phyloP scores from a whole-genome alignment of 306 rosid species.

The Corylus avellana region DNA sequence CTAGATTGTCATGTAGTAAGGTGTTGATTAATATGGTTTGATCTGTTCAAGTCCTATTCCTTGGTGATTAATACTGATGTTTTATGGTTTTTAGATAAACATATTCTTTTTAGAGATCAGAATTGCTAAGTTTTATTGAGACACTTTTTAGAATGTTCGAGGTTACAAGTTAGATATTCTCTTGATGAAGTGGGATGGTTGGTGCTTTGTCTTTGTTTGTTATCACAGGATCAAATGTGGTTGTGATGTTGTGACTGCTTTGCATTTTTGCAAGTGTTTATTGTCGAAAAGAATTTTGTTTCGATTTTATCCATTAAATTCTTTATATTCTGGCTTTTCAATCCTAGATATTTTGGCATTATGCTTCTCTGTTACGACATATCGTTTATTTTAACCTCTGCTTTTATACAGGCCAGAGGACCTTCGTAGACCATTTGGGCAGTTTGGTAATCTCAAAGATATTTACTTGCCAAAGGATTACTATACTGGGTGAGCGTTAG shows the following conservation, averaged over 20 bases:
- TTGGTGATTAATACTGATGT: too few relatives aligned
- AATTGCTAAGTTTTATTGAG: neutral
- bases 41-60: too few relatives aligned
- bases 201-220: neutral
- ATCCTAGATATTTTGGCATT: too few relatives aligned
- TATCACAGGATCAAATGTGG: neutral
- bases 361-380: neutral
- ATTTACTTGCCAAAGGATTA: conserved; percentile 94
- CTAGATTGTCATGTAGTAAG: too few relatives aligned
- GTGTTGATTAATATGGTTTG: too few relatives aligned
- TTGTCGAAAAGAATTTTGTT: neutral
- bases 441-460: conserved; percentile 89
- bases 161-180: neutral
- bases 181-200: neutral
- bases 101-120: too few relatives aligned
- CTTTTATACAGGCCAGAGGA: conserved; percentile 73
- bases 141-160: neutral
- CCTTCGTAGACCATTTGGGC: conserved; percentile 94
- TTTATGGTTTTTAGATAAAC: too few relatives aligned
- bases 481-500: conserved; percentile 69
- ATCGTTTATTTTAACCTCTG: neutral
- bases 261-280: neutral
- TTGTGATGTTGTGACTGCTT: neutral
- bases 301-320: neutral
- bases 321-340: too few relatives aligned